Evolutionary conservation across 768 basidiomycete genomes (phyloP), one percentile per base, ranked within the genome.

Genomic region (Lentinula lateritia): DNA sequence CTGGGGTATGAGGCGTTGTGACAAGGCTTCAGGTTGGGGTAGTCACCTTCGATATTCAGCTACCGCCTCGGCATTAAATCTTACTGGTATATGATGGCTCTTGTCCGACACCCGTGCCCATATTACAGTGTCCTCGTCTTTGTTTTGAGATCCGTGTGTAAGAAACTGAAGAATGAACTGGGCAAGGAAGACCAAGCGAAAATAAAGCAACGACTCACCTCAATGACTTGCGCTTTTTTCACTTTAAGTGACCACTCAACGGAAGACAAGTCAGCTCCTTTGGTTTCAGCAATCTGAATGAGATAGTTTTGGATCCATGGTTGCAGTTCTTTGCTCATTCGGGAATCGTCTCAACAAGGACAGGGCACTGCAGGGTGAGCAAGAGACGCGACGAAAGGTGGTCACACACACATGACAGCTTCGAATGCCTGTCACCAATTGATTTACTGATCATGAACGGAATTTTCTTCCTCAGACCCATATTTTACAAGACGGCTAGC

Each of bases 241-340:
- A 13, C 38, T n/a, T 41, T 50, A 8, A 50, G 23, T 3, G 50
- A 60, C 50, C 48, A 52, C 6, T 35, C 35, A 32, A 60, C 28
- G 8, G 59, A 39, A 42, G 46, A 39, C 8, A 60, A 15, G n/a
- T 28, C 38, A 41, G 50, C 59, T 3, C 59, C 59, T 28, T 41
- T 50, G 16, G 48, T 41, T n/a, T 52, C 50, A 23, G 59, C 48
- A 28, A 60, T 23, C 7, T 52, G 39, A 6, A 41, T 20, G n/a
- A 60, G 16, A 52, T 60, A 60, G 13, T 50, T 20, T 20, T 39
- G 16, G 10, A 60, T 60, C 59, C 59, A 60, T 41, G 59, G 59
- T 7, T 32, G 41, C 16, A 57, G 18, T 28, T 32, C 28, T 13
- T 28, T 32, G 38, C 36, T 32, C 55, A 57, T 57, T 48, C n/a